Conservation (phyloP, 176 grass and related monocot species). For the Puccinellia tenuiflora region DNA sequence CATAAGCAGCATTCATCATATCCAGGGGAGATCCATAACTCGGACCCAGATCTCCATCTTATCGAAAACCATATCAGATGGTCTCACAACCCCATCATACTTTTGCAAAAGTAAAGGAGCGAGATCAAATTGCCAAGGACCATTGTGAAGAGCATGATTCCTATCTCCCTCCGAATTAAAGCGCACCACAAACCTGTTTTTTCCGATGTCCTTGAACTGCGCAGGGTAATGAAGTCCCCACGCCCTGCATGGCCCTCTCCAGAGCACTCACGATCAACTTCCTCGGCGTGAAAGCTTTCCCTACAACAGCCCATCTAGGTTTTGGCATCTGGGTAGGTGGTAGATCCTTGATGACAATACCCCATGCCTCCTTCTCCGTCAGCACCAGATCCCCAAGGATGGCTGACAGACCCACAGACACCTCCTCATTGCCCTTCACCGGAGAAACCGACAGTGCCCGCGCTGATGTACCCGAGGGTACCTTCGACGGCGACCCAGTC, state of each 20-base stretch:
- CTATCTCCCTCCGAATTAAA: not conserved
- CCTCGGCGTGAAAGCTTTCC: not conserved
- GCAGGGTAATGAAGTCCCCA: not conserved
- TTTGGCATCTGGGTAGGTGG: too few species aligned
- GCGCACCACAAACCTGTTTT: not conserved
- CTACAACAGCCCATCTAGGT: not conserved
- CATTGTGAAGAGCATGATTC: not conserved
- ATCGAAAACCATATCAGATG: not conserved
- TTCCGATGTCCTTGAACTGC: not conserved
- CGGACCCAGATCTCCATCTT: not conserved
- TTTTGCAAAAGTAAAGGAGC: not conserved
- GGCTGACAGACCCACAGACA: too few species aligned
- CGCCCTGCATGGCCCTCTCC: not conserved
- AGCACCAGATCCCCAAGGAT: not conserved
- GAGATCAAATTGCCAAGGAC: not conserved
- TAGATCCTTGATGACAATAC: rapidly evolving
- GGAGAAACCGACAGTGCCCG: too few species aligned
- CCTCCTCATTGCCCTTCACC: too few species aligned
- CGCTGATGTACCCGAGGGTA: too few species aligned
- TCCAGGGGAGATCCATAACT: not conserved
- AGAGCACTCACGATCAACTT: not conserved
- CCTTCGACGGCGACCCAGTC: too few species aligned
- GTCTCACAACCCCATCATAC: not conserved
- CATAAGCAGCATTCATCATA: not conserved
- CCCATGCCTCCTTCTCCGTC: not conserved